phyloP scores from a whole-genome alignment of 192 early-diverging fungal species.

The Podila verticillata region DNA sequence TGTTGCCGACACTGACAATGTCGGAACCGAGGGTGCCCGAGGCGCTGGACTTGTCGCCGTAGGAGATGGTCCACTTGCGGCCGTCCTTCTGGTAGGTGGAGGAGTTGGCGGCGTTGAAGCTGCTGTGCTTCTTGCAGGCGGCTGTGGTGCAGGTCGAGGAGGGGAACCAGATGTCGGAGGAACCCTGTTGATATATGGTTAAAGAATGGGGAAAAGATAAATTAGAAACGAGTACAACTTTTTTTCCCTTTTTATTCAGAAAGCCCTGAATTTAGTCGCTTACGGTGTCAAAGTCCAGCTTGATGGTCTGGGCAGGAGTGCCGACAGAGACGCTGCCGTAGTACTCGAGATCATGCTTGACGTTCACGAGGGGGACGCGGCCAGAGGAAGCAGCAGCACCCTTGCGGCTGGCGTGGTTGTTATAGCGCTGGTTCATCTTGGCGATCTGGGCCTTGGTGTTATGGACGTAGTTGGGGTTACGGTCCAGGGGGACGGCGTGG shows the following conservation, averaged over 20 bases:
- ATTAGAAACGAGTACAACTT: not conserved
- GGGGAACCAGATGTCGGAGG: constrained; percentile 69
- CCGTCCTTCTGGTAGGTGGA: constrained; percentile 66
- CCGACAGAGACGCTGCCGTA: constrained; percentile 69
- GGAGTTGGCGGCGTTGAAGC: constrained; percentile 57
- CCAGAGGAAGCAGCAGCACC: not conserved
- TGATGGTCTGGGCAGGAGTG: constrained; percentile 70
- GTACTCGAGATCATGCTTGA: constrained; percentile 62
- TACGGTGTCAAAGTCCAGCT: constrained; percentile 64
- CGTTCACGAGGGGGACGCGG: constrained; percentile 36
- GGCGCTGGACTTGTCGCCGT: constrained; percentile 69
- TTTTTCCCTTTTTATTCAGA: not conserved
- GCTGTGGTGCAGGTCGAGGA: constrained; percentile 52
- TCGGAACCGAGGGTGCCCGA: constrained; percentile 58
- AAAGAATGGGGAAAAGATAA: not conserved
- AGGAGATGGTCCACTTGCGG: constrained; percentile 68
- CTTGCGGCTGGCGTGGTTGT: constrained; percentile 1
- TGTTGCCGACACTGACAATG: constrained; percentile 67
- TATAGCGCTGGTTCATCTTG: constrained; percentile 21
- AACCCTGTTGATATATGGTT: constrained; percentile 34
- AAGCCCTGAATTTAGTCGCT: not conserved
- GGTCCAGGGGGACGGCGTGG: constrained; percentile 12
- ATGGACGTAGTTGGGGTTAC: constrained; percentile 21
- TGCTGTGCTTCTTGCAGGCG: constrained; percentile 59
- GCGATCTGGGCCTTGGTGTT: constrained; percentile 24